Percentiles rank a stretch among this genome's conserved stretches.
phyloP scores from a whole-genome alignment of 331 rosid genomes.

The Prunus yedoensis region DNA sequence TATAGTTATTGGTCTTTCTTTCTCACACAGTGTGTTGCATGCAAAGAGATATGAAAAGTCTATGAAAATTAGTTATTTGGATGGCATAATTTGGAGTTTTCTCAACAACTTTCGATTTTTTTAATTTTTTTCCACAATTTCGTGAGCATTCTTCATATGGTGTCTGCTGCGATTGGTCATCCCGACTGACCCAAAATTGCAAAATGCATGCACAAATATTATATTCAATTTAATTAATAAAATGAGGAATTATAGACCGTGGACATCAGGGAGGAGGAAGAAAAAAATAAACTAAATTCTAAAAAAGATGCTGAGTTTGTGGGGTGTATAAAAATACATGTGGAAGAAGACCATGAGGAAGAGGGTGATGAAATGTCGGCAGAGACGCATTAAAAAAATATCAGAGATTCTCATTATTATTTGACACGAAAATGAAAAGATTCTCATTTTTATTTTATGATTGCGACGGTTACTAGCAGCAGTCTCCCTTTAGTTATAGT shows the following conservation, averaged over 20 bases:
- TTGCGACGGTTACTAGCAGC: conserved; percentile 31
- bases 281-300: too few relatives aligned
- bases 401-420: conserved; percentile 44
- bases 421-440: conserved; percentile 9
- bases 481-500: conserved; percentile 10
- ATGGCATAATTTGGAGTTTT: neutral
- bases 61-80: conserved; percentile 10
- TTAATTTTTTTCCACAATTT: conserved; percentile 3
- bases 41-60: conserved; percentile 15
- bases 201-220: neutral
- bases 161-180: neutral
- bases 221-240: neutral
- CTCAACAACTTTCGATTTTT: neutral
- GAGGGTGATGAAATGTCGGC: conserved; percentile 55
- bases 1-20: too few relatives aligned
- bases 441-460: conserved; percentile 12
- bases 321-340: conserved; percentile 8
- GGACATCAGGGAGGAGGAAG: accelerated
- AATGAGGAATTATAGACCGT: neutral
- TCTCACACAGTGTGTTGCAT: neutral
- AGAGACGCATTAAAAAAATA: conserved; percentile 33
- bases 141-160: conserved; percentile 10
- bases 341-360: conserved; percentile 8
- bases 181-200: neutral
- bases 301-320: neutral